phyloP scores from a whole-genome alignment of 2,329 filamentous ascomycete species.

The Pseudopyricularia cyperi region DNA sequence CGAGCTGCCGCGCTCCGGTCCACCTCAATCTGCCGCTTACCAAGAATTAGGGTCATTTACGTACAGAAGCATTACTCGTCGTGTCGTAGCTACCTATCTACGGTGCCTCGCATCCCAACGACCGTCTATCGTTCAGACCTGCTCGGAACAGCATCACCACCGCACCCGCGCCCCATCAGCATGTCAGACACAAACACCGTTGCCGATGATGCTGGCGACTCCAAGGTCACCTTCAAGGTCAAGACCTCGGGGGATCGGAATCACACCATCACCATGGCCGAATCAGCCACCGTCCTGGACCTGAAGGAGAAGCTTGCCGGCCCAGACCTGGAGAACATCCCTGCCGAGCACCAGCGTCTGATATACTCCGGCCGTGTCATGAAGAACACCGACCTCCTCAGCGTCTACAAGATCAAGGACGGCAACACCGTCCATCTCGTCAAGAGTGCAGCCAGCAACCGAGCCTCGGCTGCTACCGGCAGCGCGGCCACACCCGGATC shows the following conservation, averaged over 20 bases:
- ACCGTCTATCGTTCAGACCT: background rate
- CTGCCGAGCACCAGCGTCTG: conserved; percentile 77
- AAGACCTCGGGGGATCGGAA: conserved; percentile 90
- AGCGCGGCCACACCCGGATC: conserved; percentile 13
- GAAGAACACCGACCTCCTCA: conserved; percentile 82
- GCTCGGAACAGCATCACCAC: background rate
- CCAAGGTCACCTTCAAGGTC: conserved; percentile 87
- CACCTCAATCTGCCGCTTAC: no score
- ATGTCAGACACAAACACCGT: conserved; percentile 31
- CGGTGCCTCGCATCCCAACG: no score
- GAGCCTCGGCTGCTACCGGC: conserved; percentile 25
- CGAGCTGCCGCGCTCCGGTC: no score
- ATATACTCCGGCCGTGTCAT: conserved; percentile 97
- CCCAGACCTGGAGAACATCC: conserved; percentile 73
- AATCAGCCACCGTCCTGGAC: conserved; percentile 65
- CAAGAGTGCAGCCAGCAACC: conserved; percentile 87
- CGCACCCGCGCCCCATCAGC: background rate
- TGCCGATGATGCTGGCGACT: conserved; percentile 47
- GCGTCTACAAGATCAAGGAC: conserved; percentile 85
- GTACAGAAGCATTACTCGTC: no score
- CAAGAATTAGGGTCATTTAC: no score
- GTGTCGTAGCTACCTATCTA: no score
- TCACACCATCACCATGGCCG: conserved; percentile 68
- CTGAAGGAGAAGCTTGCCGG: conserved; percentile 81
- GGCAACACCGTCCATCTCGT: conserved; percentile 95